Percentiles rank a stretch among this genome's conserved stretches.
phyloP scores from a whole-genome alignment of 106 monocot genomes.

The Hemerocallis citrina region DNA sequence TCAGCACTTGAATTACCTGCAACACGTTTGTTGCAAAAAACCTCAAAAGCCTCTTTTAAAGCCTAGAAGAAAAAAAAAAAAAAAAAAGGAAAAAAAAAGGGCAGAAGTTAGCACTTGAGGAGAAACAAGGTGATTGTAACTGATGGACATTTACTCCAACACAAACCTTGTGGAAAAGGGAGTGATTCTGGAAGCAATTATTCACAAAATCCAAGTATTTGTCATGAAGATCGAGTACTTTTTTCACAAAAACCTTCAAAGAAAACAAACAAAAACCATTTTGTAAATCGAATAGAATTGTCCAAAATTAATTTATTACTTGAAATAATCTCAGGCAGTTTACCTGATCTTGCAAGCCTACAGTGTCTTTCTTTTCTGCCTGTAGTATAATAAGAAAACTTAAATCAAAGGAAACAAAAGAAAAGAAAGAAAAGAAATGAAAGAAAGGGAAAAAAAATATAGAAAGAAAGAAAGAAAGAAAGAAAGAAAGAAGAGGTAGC shows the following conservation, averaged over 20 bases:
- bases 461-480: no score
- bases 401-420: slow-evolving; percentile 1
- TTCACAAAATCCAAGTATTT: slow-evolving; percentile 58
- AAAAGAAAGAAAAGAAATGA: background rate
- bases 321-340: background rate
- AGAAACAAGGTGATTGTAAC: no score
- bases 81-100: no score
- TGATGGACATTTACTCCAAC: no score
- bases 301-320: no score
- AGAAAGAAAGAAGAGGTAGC: no score
- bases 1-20: slow-evolving; percentile 53
- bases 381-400: slow-evolving; percentile 4
- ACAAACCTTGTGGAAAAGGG: slow-evolving; percentile 69
- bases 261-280: no score
- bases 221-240: slow-evolving; percentile 68
- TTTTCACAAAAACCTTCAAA: slow-evolving; percentile 70
- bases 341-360: slow-evolving; percentile 61
- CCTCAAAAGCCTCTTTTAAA: slow-evolving; percentile 65
- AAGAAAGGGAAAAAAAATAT: no score
- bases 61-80: slow-evolving; percentile 24
- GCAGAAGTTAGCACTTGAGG: no score
- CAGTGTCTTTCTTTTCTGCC: slow-evolving; percentile 56
- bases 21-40: slow-evolving; percentile 57
- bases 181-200: slow-evolving; percentile 63
- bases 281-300: no score